These are phyloP conservation scores for Coelastrella sp. DNA, from an alignment of 139 green algal species.

Conservation along the genomic window DNA sequence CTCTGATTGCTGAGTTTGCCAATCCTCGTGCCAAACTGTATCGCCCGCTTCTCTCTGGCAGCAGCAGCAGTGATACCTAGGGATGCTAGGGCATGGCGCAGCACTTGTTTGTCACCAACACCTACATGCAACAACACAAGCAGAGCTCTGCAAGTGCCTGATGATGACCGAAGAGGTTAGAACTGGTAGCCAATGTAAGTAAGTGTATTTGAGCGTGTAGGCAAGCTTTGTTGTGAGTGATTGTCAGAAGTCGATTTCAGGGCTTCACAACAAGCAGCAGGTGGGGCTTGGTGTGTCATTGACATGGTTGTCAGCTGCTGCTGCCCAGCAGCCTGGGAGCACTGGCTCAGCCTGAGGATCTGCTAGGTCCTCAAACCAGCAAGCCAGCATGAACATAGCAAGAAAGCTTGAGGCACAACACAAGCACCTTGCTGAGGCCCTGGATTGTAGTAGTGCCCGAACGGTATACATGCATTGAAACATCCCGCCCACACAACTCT, in stretches of 20 bases:
- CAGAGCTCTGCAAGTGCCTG: background rate
- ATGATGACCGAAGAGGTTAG: background rate
- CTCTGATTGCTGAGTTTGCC: slow-evolving; percentile 82
- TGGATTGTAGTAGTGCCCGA: background rate
- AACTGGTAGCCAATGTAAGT: background rate
- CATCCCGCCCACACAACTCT: too few relatives aligned
- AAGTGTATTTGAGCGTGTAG: background rate
- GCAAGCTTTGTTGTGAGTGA: background rate
- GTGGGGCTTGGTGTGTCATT: too few relatives aligned
- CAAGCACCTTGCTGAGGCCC: background rate
- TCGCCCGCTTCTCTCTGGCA: slow-evolving; percentile 85
- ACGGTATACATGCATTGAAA: background rate
- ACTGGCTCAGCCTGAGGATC: too few relatives aligned
- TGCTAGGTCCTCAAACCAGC: too few relatives aligned
- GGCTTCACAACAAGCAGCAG: too few relatives aligned
- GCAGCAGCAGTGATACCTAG: slow-evolving; percentile 81
- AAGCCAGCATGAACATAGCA: background rate
- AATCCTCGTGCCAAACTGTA: too few relatives aligned
- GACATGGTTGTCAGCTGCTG: too few relatives aligned
- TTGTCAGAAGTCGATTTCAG: too few relatives aligned
- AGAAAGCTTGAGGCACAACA: background rate
- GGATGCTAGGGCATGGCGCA: slow-evolving; percentile 71
- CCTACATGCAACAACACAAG: slow-evolving; percentile 46
- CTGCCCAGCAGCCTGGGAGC: too few relatives aligned
- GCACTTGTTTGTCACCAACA: slow-evolving; percentile 91